These are phyloP conservation scores for Collybia sordida DNA, from an alignment of 768 basidiomycete species.

Conservation along the genomic window DNA sequence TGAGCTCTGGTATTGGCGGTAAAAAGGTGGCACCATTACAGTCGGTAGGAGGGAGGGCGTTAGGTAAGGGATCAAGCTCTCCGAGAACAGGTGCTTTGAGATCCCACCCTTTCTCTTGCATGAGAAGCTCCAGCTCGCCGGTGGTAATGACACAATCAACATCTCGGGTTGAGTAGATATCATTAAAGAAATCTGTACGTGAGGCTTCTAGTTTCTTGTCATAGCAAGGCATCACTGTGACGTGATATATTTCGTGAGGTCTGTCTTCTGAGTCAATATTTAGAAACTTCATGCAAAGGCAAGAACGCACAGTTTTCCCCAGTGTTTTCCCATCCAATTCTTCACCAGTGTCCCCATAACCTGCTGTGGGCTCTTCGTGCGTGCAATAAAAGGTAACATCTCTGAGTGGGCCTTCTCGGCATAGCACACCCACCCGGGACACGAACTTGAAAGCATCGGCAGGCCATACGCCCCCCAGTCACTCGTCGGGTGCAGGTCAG, in stretches of 20 bases:
- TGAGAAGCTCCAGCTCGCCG: slow-evolving; percentile 85
- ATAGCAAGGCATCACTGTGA: slow-evolving; percentile 98
- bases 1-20: slow-evolving; percentile 61
- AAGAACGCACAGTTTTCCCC: slow-evolving; percentile 65
- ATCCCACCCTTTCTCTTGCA: slow-evolving; percentile 82
- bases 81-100: slow-evolving; percentile 55
- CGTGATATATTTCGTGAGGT: slow-evolving; percentile 90
- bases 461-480: slow-evolving; percentile 32
- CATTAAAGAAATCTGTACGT: slow-evolving; percentile 87
- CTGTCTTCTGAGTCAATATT: slow-evolving; percentile 36
- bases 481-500: not conserved
- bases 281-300: not conserved
- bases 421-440: slow-evolving; percentile 99
- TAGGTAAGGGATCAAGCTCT: slow-evolving; percentile 39
- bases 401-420: slow-evolving; percentile 97
- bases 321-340: slow-evolving; percentile 71
- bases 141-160: slow-evolving; percentile 98
- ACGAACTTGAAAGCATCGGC: slow-evolving; percentile 94
- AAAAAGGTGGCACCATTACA: slow-evolving; percentile 8
- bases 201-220: slow-evolving; percentile 99
- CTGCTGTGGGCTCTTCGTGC: slow-evolving; percentile 91
- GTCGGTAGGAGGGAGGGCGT: slow-evolving; percentile 9
- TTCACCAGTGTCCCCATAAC: slow-evolving; percentile 94
- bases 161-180: slow-evolving; percentile 79
- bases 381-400: slow-evolving; percentile 87